Conservation (phyloP, 306 rosid genomes). For the Oxytropis ochrocephala region DNA sequence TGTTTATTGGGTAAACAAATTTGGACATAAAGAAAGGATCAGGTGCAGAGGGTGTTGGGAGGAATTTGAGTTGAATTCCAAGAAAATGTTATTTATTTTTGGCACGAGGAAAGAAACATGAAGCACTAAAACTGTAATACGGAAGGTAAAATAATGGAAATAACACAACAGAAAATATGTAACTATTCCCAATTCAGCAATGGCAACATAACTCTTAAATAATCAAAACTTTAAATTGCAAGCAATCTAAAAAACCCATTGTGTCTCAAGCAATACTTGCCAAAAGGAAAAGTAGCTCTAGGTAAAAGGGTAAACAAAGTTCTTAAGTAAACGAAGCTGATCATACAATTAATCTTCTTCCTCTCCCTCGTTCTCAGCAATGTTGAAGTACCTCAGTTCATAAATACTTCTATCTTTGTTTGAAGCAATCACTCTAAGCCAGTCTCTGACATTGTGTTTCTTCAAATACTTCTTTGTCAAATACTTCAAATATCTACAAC, state of each 20-base stretch:
- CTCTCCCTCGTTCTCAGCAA: slow-evolving; percentile 45
- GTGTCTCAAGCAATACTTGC: slow-evolving; percentile 19
- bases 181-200: slow-evolving; percentile 10
- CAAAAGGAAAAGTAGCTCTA: slow-evolving; percentile 20
- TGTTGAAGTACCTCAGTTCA: slow-evolving; percentile 48
- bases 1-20: no score
- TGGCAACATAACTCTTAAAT: background rate
- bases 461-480: slow-evolving; percentile 49
- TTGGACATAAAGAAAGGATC: no score
- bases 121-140: background rate
- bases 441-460: slow-evolving; percentile 48
- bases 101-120: background rate
- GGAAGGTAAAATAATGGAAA: background rate
- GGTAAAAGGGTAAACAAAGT: slow-evolving; percentile 1
- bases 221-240: slow-evolving; percentile 14
- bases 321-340: background rate
- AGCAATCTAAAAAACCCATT: background rate
- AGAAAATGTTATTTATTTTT: background rate
- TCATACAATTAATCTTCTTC: slow-evolving; percentile 34
- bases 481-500: slow-evolving; percentile 34
- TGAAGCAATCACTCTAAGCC: slow-evolving; percentile 48
- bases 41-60: no score
- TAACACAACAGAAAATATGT: background rate
- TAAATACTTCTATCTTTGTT: slow-evolving; percentile 43
- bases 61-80: background rate